Conservation (phyloP, 768 basidiomycete species). For the Xerocomellus amylosporus region DNA sequence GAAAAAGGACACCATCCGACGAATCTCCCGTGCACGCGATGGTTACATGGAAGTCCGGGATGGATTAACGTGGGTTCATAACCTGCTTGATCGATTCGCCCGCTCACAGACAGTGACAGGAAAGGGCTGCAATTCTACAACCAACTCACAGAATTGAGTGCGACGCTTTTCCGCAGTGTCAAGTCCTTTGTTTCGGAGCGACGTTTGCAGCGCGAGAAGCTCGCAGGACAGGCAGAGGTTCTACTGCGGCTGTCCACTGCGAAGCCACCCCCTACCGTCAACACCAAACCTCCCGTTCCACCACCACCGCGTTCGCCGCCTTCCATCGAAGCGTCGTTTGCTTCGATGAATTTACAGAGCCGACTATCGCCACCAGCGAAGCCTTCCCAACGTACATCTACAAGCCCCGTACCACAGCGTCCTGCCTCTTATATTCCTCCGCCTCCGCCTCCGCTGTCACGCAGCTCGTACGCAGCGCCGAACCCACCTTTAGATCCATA, state of each 20-base stretch:
- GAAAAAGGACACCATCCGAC: conserved; percentile 69
- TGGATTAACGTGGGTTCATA: conserved; percentile 67
- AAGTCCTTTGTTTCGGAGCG: conserved; percentile 62
- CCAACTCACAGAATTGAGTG: conserved; percentile 66
- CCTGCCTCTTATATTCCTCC: conserved; percentile 17
- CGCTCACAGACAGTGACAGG: no score
- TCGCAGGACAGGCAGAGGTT: conserved; percentile 68
- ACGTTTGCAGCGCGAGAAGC: conserved; percentile 62
- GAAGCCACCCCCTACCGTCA: conserved; percentile 36
- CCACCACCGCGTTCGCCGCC: conserved; percentile 42
- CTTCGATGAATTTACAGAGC: conserved; percentile 51
- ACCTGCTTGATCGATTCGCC: not conserved
- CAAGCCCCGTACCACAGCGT: conserved; percentile 23
- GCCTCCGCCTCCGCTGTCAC: conserved; percentile 28
- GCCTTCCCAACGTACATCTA: no score
- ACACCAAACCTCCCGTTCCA: conserved; percentile 50
- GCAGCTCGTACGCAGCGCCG: conserved; percentile 24
- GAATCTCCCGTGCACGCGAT: conserved; percentile 76
- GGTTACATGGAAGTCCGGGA: conserved; percentile 84
- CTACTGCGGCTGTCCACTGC: conserved; percentile 58
- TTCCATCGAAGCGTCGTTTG: conserved; percentile 50
- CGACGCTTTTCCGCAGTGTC: conserved; percentile 55
- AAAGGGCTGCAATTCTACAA: conserved; percentile 90
- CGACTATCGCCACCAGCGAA: conserved; percentile 28
- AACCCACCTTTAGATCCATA: conserved; percentile 39